phyloP scores from a whole-genome alignment of 768 basidiomycete genomes.

The Tubosaeta brunneosetosa region DNA sequence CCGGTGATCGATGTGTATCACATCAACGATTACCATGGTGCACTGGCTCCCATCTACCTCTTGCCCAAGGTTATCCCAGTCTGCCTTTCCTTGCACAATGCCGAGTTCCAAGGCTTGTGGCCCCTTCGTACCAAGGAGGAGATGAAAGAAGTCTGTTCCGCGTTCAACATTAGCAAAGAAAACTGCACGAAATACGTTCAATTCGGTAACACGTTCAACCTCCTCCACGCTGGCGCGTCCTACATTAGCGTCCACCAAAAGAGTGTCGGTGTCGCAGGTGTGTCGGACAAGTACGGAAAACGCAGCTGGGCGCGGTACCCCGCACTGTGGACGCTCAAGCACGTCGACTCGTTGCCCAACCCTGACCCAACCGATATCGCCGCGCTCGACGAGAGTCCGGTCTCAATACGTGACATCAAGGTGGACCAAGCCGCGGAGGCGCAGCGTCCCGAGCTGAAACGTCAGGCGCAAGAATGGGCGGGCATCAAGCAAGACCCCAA shows the following conservation, averaged over 20 bases:
- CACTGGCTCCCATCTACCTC: conserved; percentile 85
- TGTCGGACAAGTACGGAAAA: conserved; percentile 97
- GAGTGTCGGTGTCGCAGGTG: conserved; percentile 90
- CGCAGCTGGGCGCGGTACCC: conserved; percentile 96
- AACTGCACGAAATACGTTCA: conserved; percentile 96
- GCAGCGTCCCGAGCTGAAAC: conserved; percentile 86
- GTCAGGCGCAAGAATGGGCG: conserved; percentile 95
- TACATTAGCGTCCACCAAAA: conserved; percentile 93
- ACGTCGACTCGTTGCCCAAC: conserved; percentile 92
- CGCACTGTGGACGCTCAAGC: conserved; percentile 92
- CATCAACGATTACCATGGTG: conserved; percentile 93
- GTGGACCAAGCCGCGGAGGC: conserved; percentile 81
- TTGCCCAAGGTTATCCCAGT: conserved; percentile 87
- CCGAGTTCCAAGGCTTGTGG: conserved; percentile 97
- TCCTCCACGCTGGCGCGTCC: conserved; percentile 88
- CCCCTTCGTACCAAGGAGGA: conserved; percentile 94
- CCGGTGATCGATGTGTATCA: conserved; percentile 93
- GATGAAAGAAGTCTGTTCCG: conserved; percentile 97
- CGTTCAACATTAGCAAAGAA: conserved; percentile 96
- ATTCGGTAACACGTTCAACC: conserved; percentile 96
- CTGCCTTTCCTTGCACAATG: conserved; percentile 92
- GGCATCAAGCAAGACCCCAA: conserved; percentile 87
- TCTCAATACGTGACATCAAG: conserved; percentile 64
- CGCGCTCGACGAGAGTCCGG: conserved; percentile 77
- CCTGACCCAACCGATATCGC: conserved; percentile 95